A percentile compares a stretch with the other conserved stretches of the same genome.
Conservation (phyloP, 1,284 basidiomycete genomes). For the Polyporus tsugae region DNA sequence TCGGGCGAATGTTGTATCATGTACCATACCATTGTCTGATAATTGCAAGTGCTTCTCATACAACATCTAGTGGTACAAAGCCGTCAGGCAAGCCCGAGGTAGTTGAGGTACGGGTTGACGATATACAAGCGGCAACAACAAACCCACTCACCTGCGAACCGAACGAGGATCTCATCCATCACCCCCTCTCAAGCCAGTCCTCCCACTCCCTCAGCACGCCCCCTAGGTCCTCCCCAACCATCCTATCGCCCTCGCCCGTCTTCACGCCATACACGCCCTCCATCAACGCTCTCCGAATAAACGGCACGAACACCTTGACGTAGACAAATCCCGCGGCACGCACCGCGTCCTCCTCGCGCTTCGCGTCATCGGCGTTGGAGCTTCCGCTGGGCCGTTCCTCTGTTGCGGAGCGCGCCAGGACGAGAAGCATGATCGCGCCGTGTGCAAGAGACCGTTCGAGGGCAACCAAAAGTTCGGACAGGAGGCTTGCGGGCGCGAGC, state of each 20-base stretch:
- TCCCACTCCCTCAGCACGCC: conserved; percentile 40
- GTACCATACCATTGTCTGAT: not conserved
- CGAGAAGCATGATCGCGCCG: conserved; percentile 47
- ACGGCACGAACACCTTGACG: conserved; percentile 69
- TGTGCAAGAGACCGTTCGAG: conserved; percentile 62
- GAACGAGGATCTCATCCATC: not conserved
- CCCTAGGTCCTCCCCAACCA: conserved; percentile 34
- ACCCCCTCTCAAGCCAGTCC: conserved; percentile 36
- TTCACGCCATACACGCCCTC: conserved; percentile 75
- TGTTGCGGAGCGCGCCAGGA: conserved; percentile 32
- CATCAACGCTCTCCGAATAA: conserved; percentile 69
- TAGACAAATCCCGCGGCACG: conserved; percentile 65
- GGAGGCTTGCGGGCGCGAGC: conserved; percentile 73
- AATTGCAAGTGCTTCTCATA: not conserved
- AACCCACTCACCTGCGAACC: not conserved
- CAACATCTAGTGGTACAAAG: not conserved
- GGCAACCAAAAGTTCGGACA: conserved; percentile 52
- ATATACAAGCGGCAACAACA: not conserved
- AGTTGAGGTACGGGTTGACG: not conserved
- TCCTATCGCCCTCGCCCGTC: conserved; percentile 15
- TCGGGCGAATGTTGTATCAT: conserved; percentile 1
- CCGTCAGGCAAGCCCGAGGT: not conserved
- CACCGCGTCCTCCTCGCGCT: conserved; percentile 53
- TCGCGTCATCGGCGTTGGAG: conserved; percentile 44
- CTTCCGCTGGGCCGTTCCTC: conserved; percentile 33